Base-by-base conservation (phyloP, 1,284 basidiomycete genomes). In the Vanrija sp. region DNA sequence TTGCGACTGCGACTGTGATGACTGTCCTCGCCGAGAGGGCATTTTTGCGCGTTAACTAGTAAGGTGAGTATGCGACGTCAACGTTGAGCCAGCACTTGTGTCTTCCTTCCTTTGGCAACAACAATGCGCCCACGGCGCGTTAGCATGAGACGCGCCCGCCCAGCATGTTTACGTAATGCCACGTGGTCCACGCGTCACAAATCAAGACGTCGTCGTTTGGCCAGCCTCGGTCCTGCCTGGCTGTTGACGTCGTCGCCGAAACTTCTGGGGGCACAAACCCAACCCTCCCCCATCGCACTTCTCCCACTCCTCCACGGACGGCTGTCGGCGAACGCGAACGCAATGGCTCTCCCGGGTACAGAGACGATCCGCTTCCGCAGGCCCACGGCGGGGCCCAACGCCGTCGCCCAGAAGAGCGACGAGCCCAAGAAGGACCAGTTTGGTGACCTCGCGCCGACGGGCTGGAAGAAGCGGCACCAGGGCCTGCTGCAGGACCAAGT, bases 401-500 rank as follows among this genome's bases (percentile, higher is more conserved):
- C 72, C 43, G 55, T 65, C 15, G 56, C 55, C 7, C 44, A 52
- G 7, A 54, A 51, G 25, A 54, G 53, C 45, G 51, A 54, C 6
- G 58, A 55, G 43, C 61, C 58, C 21, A 66, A 71, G 53, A 66
- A 65, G 49, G 71, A 71, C 53, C 64, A 69, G 57, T 76, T 76
- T 59, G 75, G 75, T 23, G 54, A 59, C 9, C 44, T 66, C 47
- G 70, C 67, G 18, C 69, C 68, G 15, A 49, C 58, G 50, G 71
- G 70, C 5, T 77, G 72, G 70, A 75, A 73, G 61, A 60, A 63
- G 55, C 51, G 75, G 43, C 75, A 77, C 60, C 68, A 72, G 52
- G 75, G 75, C 5, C 60, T 77, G 51, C 60, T 77, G n/a, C 75
- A 77, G 63, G 75, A 77, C 63, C 68, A 69, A 51, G 57, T 71